Base-by-base conservation (phyloP, 2,329 filamentous ascomycete species). In the Alternaria alternata region DNA sequence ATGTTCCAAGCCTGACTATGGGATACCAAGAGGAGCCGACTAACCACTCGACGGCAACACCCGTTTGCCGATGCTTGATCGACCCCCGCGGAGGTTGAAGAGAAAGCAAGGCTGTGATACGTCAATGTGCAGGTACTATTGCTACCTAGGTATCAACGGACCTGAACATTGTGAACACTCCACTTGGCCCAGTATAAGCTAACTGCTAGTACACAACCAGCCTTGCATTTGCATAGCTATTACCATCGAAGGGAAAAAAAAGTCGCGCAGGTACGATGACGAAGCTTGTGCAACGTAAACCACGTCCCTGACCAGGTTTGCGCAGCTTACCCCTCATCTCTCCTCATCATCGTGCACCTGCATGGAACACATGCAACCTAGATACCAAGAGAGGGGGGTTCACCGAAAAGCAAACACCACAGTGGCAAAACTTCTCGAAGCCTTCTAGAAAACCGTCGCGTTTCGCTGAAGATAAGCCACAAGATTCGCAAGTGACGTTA, bases 401-500 rank as follows among this genome's bases (percentile, higher is more conserved):
- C 46, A 36, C 30, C 22, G 20, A 49, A 36, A 49, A 38, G 30
- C 32, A 49, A 49, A 24, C 12, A 52, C 30, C 18, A 34, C 28
- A 51, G 54, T 57, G 54, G 54, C 54, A 28, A 57, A 44, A 22
- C 47, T 51, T 57, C 47, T 57, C 54, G 47, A 57, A 57, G 46
- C 20, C 38, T 57, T 57, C 54, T 49, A 43, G 54, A 57, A 57
- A 41, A 7, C 8, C 6, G 18, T 20, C 47, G 52, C 18, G 14
- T 24, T 34, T 48, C 22, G 52, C 24, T 43, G 9, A 18, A 44
- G 28, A 51, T 41, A 32, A 41, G 44, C 43, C 24, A 41, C 38
- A 42, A 11, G 34, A 42, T 52, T 24, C 20, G 39, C 39, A 42
- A 42, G 24, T 48, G 41, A 55, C 43, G 42, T 55, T 30, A 18